Evolutionary conservation across 257 asterid species (phyloP).

Genomic region (Misopates orontium): DNA sequence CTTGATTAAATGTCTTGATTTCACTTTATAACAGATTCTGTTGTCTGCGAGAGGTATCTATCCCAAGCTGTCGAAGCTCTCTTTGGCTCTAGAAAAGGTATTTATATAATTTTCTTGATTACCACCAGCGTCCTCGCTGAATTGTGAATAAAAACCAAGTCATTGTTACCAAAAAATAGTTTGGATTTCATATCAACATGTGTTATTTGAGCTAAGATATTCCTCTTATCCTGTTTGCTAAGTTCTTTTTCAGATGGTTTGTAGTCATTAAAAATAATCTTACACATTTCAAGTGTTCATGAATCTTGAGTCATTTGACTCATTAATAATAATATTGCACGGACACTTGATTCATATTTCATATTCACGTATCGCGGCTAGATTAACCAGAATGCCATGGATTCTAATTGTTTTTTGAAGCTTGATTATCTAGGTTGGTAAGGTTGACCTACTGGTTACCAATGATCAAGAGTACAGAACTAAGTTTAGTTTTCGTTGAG

Average conservation of each 20-base stretch:
- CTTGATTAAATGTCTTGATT: conserved; percentile 5
- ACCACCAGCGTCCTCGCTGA: background rate
- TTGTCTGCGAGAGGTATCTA: conserved; percentile 79
- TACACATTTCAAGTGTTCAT: too few species aligned
- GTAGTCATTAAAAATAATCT: too few species aligned
- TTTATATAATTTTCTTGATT: background rate
- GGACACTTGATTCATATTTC: background rate
- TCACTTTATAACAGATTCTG: conserved; percentile 59
- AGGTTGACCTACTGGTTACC: background rate
- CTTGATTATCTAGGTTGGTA: background rate
- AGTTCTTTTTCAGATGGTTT: conserved; percentile 1
- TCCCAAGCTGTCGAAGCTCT: conserved; percentile 79
- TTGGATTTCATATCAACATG: background rate
- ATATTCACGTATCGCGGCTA: background rate
- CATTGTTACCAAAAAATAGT: background rate
- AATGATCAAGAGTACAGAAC: background rate
- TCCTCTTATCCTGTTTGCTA: conserved; percentile 6
- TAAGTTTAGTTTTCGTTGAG: conserved; percentile 1
- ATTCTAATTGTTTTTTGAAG: background rate
- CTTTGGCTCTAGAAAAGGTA: conserved; percentile 97
- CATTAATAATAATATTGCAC: background rate
- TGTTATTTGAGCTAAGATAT: background rate
- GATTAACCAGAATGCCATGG: background rate
- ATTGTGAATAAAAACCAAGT: background rate
- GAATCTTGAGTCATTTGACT: too few species aligned